Evolutionary conservation across 192 early-diverging fungal genomes (phyloP).

Genomic region (Mortierella claussenii): DNA sequence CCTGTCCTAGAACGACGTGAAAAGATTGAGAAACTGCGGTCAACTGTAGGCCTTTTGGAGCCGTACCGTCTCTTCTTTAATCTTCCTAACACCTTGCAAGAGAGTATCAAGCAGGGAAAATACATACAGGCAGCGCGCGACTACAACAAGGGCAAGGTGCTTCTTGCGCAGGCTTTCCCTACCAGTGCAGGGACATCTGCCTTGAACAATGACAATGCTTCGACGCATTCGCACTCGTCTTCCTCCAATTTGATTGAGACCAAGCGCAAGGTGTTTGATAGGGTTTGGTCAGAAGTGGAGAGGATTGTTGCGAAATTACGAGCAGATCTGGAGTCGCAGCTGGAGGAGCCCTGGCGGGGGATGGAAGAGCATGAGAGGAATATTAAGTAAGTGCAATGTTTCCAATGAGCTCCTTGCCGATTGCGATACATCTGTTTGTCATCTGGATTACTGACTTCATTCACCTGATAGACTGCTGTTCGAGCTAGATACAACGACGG

Average conservation of each 20-base stretch:
- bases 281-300: conserved; percentile 94
- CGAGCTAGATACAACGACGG: conserved; percentile 80
- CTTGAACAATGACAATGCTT: conserved; percentile 19
- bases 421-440: not conserved
- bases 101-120: conserved; percentile 86
- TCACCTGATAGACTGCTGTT: conserved; percentile 71
- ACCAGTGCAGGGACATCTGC: conserved; percentile 5
- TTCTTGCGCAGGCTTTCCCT: conserved; percentile 54
- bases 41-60: conserved; percentile 90
- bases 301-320: conserved; percentile 79
- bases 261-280: conserved; percentile 86
- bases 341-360: conserved; percentile 79
- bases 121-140: conserved; percentile 93
- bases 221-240: conserved; percentile 28
- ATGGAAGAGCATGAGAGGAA: conserved; percentile 92
- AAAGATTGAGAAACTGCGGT: conserved; percentile 91
- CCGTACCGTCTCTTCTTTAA: conserved; percentile 98
- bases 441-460: not conserved
- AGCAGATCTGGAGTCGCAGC: conserved; percentile 77
- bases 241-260: conserved; percentile 47
- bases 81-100: conserved; percentile 87
- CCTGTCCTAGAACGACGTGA: conserved; percentile 87
- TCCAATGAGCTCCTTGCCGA: too few species aligned
- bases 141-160: conserved; percentile 91
- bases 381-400: conserved; percentile 83